Evolutionary conservation across 2,329 filamentous ascomycete genomes (phyloP).

Genomic region (Fusarium stilboides): DNA sequence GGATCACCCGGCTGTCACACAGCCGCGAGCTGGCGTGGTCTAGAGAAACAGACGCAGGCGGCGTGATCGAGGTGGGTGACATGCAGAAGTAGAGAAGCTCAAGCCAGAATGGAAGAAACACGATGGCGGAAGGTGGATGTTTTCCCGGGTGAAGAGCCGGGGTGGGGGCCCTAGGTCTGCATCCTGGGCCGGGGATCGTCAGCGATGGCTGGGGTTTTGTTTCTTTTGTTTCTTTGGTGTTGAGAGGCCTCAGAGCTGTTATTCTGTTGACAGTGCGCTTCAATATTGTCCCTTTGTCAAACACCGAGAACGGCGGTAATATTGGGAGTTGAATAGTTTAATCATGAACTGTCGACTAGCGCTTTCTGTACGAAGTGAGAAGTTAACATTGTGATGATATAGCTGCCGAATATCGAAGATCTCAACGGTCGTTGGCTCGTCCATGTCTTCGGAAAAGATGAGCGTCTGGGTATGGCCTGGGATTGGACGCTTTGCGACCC

Average conservation of each 20-base stretch:
- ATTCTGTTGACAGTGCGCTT: slow-evolving; percentile 2
- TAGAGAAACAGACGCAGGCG: slow-evolving; percentile 42
- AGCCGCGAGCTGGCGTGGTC: slow-evolving; percentile 43
- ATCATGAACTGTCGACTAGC: slow-evolving; percentile 13
- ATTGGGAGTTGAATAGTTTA: background rate
- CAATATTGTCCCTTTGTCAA: background rate
- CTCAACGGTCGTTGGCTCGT: slow-evolving; percentile 44
- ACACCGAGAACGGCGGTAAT: background rate
- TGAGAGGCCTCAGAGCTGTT: background rate
- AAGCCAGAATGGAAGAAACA: slow-evolving; percentile 28
- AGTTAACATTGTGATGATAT: slow-evolving; percentile 40
- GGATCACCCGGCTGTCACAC: slow-evolving; percentile 49
- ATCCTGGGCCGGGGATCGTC: slow-evolving; percentile 20
- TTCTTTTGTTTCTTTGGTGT: slow-evolving; percentile 26
- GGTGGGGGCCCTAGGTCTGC: slow-evolving; percentile 19
- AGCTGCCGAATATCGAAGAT: slow-evolving; percentile 26
- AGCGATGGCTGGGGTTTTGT: slow-evolving; percentile 30
- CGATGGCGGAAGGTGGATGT: slow-evolving; percentile 38
- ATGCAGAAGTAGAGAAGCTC: slow-evolving; percentile 43
- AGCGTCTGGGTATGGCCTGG: slow-evolving; percentile 43
- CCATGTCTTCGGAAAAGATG: slow-evolving; percentile 40
- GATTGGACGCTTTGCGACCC: slow-evolving; percentile 43
- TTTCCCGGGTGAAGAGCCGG: slow-evolving; percentile 17
- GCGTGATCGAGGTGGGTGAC: slow-evolving; percentile 46
- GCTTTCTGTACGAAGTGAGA: slow-evolving; percentile 25